phyloP scores from a whole-genome alignment of 257 asterid genomes.

The Solanum verrucosum region DNA sequence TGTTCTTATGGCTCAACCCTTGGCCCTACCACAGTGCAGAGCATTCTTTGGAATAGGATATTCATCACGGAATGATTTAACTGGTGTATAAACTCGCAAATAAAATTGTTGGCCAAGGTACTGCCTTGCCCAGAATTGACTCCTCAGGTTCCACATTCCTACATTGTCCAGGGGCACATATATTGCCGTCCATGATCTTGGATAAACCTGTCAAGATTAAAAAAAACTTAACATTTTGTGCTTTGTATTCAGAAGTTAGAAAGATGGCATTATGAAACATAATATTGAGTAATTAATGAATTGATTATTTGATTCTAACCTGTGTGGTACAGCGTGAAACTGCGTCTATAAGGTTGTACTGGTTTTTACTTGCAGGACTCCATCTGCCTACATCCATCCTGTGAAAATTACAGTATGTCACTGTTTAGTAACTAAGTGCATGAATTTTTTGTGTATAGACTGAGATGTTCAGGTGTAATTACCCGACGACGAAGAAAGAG shows the following conservation, averaged over 20 bases:
- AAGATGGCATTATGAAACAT: background rate
- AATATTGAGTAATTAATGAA: background rate
- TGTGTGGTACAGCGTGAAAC: constrained; percentile 54
- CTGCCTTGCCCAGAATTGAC: constrained; percentile 59
- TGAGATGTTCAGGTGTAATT: background rate
- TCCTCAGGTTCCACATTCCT: constrained; percentile 82
- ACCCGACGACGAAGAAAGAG: constrained; percentile 71
- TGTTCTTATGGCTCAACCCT: constrained; percentile 1
- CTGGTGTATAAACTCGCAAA: constrained; percentile 49
- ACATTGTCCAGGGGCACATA: constrained; percentile 61
- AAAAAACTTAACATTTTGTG: background rate
- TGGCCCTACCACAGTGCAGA: constrained; percentile 58
- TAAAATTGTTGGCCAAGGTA: constrained; percentile 69
- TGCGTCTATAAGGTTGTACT: constrained; percentile 60
- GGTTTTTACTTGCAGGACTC: constrained; percentile 34
- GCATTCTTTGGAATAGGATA: constrained; percentile 50
- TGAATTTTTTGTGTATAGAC: background rate
- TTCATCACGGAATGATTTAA: constrained; percentile 44
- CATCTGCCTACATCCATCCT: constrained; percentile 62
- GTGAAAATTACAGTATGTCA: background rate
- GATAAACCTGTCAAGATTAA: constrained; percentile 45
- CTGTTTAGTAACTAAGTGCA: background rate
- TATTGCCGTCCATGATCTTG: constrained; percentile 63
- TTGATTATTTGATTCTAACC: constrained; percentile 21
- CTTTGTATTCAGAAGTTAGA: background rate